Percentiles rank a stretch among this genome's conserved stretches.
Evolutionary conservation across 441 rosid genomes (phyloP).

Genomic region (Breynia disticha): DNA sequence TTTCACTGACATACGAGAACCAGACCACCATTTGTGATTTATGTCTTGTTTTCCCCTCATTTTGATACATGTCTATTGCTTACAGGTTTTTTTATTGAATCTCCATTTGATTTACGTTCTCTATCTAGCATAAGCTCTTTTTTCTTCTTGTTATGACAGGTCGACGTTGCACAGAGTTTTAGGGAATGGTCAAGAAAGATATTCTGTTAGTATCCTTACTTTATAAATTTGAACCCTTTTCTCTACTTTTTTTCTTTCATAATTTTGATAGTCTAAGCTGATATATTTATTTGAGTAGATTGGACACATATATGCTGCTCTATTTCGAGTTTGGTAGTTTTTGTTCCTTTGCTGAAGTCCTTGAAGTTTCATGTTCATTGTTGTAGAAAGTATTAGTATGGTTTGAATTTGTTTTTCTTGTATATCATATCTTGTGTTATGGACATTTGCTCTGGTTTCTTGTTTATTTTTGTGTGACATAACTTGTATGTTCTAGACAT

Average conservation of each 20-base stretch:
- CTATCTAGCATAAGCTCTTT: neutral
- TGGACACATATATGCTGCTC: too few relatives aligned
- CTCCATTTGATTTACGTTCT: neutral
- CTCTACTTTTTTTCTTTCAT: neutral
- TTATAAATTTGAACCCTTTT: neutral
- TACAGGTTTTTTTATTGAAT: neutral
- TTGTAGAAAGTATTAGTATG: too few relatives aligned
- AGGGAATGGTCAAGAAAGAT: constrained; percentile 70
- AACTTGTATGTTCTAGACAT: too few relatives aligned
- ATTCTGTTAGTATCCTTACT: constrained; percentile 51
- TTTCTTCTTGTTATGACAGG: constrained; percentile 27
- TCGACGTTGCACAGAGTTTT: constrained; percentile 88
- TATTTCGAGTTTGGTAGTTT: too few relatives aligned
- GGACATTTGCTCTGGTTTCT: too few relatives aligned
- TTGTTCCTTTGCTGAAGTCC: too few relatives aligned
- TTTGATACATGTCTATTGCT: neutral
- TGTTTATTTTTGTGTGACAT: too few relatives aligned
- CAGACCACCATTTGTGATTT: neutral
- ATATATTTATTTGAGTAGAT: neutral
- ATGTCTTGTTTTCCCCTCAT: neutral
- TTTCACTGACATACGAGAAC: neutral
- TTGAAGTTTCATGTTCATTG: too few relatives aligned
- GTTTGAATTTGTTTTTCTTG: too few relatives aligned
- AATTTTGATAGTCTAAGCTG: neutral
- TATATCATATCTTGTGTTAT: too few relatives aligned